Evolutionary conservation across 371 early-diverging fungal genomes (phyloP).

Genomic region (Umbelopsis sp.): DNA sequence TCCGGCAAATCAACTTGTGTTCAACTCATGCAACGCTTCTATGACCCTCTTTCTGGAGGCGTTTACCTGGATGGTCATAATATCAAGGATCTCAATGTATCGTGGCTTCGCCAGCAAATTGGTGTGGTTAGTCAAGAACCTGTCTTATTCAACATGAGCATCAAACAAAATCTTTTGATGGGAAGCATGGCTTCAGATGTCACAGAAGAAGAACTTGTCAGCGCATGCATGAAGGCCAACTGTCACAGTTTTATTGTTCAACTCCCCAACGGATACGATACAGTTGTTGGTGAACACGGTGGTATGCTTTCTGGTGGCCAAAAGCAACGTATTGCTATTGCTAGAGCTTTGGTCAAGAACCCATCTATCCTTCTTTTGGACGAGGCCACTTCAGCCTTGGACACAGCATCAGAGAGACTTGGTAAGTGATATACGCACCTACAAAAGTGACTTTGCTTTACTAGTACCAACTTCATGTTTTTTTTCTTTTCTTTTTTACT

Average conservation of each 20-base stretch:
- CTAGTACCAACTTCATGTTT: neutral
- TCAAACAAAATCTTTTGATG: constrained; percentile 36
- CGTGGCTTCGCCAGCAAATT: constrained; percentile 50
- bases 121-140: constrained; percentile 69
- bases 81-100: constrained; percentile 48
- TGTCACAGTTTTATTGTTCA: constrained; percentile 75
- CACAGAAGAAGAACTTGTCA: constrained; percentile 39
- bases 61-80: constrained; percentile 48
- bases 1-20: constrained; percentile 71
- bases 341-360: constrained; percentile 81
- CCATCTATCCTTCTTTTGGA: constrained; percentile 67
- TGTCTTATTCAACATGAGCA: constrained; percentile 63
- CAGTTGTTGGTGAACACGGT: constrained; percentile 69
- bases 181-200: constrained; percentile 46
- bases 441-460: neutral
- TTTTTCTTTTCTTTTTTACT: no score
- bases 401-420: constrained; percentile 71
- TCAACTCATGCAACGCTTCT: constrained; percentile 75
- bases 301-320: constrained; percentile 60
- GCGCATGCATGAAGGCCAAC: constrained; percentile 70
- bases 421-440: neutral
- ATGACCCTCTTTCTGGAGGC: constrained; percentile 53
- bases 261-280: constrained; percentile 78
- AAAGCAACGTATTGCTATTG: constrained; percentile 70
- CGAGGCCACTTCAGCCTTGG: constrained; percentile 74